Percentiles rank a stretch among this genome's conserved stretches.
phyloP scores from a whole-genome alignment of 306 rosid species.

The Psophocarpus tetragonolobus region DNA sequence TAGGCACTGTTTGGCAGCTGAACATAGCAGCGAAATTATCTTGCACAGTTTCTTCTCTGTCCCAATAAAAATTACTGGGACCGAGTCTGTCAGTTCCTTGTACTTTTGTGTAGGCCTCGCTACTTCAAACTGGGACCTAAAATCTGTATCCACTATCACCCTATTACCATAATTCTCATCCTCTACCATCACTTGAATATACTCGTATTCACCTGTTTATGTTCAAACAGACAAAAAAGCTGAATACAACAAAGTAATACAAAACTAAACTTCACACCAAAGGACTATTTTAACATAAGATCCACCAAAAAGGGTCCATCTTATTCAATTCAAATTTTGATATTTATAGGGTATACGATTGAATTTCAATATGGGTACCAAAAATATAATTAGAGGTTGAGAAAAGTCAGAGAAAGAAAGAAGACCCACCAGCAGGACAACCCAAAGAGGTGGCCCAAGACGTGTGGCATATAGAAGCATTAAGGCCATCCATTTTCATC shows the following conservation, averaged over 20 bases:
- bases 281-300: background rate
- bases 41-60: slow-evolving; percentile 52
- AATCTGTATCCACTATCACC: slow-evolving; percentile 71
- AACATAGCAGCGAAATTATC: slow-evolving; percentile 58
- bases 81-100: slow-evolving; percentile 48
- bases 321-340: background rate
- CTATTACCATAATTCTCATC: slow-evolving; percentile 44
- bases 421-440: slow-evolving; percentile 64
- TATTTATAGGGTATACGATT: background rate
- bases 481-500: slow-evolving; percentile 57
- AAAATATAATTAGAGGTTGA: background rate
- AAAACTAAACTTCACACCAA: background rate
- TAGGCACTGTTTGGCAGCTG: slow-evolving; percentile 74
- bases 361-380: background rate
- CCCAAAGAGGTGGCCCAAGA: slow-evolving; percentile 68
- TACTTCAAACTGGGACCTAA: slow-evolving; percentile 79
- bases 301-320: background rate
- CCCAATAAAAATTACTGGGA: slow-evolving; percentile 68
- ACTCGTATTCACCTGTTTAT: slow-evolving; percentile 66
- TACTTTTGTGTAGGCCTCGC: slow-evolving; percentile 69
- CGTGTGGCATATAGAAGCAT: slow-evolving; percentile 63
- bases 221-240: background rate
- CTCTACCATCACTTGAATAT: slow-evolving; percentile 48
- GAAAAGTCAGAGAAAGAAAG: background rate
- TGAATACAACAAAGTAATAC: background rate